These are phyloP conservation scores for Anaeromyces robustus DNA, from an alignment of 192 early-diverging fungal genomes.

Conservation along the genomic window DNA sequence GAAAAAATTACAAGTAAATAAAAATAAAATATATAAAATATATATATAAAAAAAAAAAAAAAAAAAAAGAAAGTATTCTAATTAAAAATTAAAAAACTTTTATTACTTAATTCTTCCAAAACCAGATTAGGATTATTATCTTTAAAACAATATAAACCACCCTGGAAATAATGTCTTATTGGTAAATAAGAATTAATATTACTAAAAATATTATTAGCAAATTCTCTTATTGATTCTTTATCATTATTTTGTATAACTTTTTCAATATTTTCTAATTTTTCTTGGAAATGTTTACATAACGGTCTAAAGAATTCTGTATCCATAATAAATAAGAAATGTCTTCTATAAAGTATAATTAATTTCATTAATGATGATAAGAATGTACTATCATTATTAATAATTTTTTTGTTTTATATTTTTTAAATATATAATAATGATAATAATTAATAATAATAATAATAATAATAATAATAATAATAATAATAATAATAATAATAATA, in stretches of 20 bases:
- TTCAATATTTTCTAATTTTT: slow-evolving; percentile 11
- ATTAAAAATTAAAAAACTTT: not conserved
- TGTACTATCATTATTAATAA: slow-evolving; percentile 1
- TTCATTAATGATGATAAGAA: slow-evolving; percentile 5
- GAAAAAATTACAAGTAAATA: no score
- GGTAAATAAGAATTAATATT: slow-evolving; percentile 6
- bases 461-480: no score
- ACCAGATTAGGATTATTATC: not conserved
- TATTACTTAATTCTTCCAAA: not conserved
- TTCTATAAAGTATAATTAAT: not conserved
- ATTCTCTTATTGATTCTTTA: slow-evolving; percentile 8
- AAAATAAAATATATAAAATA: not conserved
- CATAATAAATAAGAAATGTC: slow-evolving; percentile 2
- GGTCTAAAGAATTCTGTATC: not conserved
- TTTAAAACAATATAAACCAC: not conserved
- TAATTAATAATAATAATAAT: no score
- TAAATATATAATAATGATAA: no score
- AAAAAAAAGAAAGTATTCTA: no score
- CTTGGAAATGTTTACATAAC: slow-evolving; percentile 10
- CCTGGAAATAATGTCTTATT: not conserved
- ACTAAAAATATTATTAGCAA: slow-evolving; percentile 11
- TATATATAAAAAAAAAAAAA: not conserved
- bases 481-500: no score
- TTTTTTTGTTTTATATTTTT: no score
- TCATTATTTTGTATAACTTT: slow-evolving; percentile 9